Base-by-base conservation (phyloP, 164 flowering plant genomes). In the Warburgia ugandensis region DNA sequence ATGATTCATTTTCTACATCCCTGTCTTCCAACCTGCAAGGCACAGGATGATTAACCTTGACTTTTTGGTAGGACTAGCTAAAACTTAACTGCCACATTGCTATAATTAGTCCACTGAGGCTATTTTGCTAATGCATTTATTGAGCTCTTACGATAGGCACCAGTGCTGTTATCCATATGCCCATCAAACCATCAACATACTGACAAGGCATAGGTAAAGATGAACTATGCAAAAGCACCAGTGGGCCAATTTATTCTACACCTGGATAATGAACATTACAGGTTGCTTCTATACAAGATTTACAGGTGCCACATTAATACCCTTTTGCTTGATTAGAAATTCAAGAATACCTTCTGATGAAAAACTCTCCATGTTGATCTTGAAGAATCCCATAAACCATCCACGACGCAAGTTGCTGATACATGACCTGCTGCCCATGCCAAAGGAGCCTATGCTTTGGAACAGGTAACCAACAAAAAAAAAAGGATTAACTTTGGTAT, bases 401-500 rank as follows among this genome's bases (percentile, higher is more conserved):
- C 99, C 99, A 94, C 29, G 94, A 75, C 1, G 94, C 79, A 55
- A 94, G 92, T 58, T 88, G 99, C 53, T 79, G 83, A 67, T 86
- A 89, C 87, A 94, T 67, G 47, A 94, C 97, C 65, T 91, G 97
- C 72, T 91, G 96, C 36, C 92, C 96, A 69, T 94, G 99, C 99
- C 99, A 94, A 64, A 88, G 94, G 55, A 94, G 97, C 85, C 97
- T 92, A 68, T 52, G 54, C 63, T 66, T 59, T 31, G 48, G 45
- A 43, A 52, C 27, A 54, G 62, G 27, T 33, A 50, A 62, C 43
- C 49, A 55, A 55, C 20, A 49, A 41, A 28, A 4, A 11, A 48
- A 46, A 45, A 45, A 32, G 36, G 36, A n/a, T n/a, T n/a, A n/a
- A n/a, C n/a, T n/a, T n/a, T n/a, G n/a, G n/a, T n/a, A n/a, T n/a